phyloP scores from a whole-genome alignment of 2,329 filamentous ascomycete genomes.

The Aspergillus sp. region DNA sequence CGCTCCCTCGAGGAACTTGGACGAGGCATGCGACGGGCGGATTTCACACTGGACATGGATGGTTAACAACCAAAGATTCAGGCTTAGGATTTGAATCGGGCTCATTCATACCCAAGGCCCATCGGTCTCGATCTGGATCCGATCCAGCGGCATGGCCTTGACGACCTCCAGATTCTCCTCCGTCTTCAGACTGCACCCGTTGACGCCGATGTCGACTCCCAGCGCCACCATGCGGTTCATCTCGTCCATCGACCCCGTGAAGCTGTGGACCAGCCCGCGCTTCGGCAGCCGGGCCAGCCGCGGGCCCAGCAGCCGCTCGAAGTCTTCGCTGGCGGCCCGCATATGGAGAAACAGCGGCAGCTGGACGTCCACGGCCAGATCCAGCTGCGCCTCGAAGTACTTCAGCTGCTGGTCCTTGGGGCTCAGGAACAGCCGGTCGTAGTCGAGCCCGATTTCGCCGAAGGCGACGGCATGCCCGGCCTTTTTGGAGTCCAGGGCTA shows the following conservation, averaged over 20 bases:
- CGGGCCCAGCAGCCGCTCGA: slow-evolving; percentile 60
- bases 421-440: slow-evolving; percentile 80
- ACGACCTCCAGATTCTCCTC: slow-evolving; percentile 83
- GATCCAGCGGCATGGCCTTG: slow-evolving; percentile 63
- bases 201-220: slow-evolving; percentile 86
- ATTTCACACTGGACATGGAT: slow-evolving; percentile 63
- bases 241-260: slow-evolving; percentile 79
- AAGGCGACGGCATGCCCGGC: slow-evolving; percentile 63
- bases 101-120: slow-evolving; percentile 60
- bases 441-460: slow-evolving; percentile 93
- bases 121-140: slow-evolving; percentile 90
- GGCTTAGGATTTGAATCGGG: background rate
- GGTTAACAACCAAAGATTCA: background rate
- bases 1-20: slow-evolving; percentile 60
- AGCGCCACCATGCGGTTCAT: slow-evolving; percentile 70
- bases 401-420: slow-evolving; percentile 69
- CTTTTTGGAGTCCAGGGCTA: slow-evolving; percentile 53
- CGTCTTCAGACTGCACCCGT: slow-evolving; percentile 94
- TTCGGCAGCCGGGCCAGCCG: slow-evolving; percentile 58
- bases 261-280: slow-evolving; percentile 83
- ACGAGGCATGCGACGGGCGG: slow-evolving; percentile 75
- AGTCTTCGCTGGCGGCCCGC: slow-evolving; percentile 76
- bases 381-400: slow-evolving; percentile 75
- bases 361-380: slow-evolving; percentile 65
- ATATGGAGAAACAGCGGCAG: slow-evolving; percentile 89